phyloP scores from a whole-genome alignment of 1,284 basidiomycete genomes.

The Boletellus deceptivus region DNA sequence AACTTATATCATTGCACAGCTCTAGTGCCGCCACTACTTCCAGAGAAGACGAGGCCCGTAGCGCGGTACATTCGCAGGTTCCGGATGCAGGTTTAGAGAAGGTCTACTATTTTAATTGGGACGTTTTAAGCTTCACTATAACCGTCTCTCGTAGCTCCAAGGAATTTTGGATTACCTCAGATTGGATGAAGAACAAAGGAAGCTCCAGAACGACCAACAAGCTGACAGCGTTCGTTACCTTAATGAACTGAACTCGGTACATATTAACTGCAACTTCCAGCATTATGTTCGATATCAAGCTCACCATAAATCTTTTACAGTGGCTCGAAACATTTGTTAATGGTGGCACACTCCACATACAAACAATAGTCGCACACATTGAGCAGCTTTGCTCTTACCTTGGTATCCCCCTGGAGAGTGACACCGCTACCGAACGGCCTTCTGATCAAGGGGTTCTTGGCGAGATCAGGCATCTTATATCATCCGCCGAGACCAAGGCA shows the following conservation, averaged over 20 bases:
- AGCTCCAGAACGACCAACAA: constrained; percentile 56
- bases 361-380: constrained; percentile 57
- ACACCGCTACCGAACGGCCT: background rate
- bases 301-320: constrained; percentile 34
- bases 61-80: constrained; percentile 2
- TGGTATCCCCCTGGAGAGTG: constrained; percentile 20
- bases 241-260: constrained; percentile 67
- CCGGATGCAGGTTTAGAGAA: constrained; percentile 20
- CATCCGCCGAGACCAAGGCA: constrained; percentile 22
- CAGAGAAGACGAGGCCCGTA: constrained; percentile 1
- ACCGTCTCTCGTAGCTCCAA: constrained; percentile 35
- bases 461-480: constrained; percentile 27
- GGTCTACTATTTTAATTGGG: constrained; percentile 10
- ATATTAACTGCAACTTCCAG: constrained; percentile 13
- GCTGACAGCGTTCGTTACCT: constrained; percentile 70
- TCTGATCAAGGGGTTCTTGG: constrained; percentile 19
- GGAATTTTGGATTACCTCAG: constrained; percentile 46
- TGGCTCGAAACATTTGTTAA: constrained; percentile 84
- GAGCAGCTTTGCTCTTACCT: constrained; percentile 59
- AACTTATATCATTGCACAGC: constrained; percentile 25
- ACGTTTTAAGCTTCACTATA: background rate
- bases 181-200: constrained; percentile 46
- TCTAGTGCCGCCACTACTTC: constrained; percentile 3
- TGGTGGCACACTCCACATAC: constrained; percentile 68
- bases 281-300: background rate